Percentiles rank a stretch among this genome's conserved stretches.
phyloP scores from a whole-genome alignment of 441 rosid genomes.

The Flueggea neowawraea region DNA sequence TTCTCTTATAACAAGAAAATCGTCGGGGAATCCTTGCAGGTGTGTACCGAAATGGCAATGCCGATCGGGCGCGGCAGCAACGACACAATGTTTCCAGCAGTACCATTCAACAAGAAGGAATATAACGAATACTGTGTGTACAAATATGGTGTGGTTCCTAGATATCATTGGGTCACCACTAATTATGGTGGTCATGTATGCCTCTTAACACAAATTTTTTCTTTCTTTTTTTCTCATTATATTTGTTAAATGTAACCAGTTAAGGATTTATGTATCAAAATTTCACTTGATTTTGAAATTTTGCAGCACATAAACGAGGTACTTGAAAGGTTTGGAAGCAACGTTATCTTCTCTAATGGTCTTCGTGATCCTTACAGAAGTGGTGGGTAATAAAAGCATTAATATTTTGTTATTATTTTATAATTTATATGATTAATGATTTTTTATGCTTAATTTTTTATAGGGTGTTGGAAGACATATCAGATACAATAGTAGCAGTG shows the following conservation, averaged over 20 bases:
- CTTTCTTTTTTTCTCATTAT: not conserved
- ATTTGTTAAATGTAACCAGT: too few relatives aligned
- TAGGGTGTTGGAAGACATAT: too few relatives aligned
- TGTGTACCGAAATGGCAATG: constrained; percentile 27
- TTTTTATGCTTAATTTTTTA: not conserved
- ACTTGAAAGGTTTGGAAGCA: constrained; percentile 27
- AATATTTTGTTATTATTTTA: not conserved
- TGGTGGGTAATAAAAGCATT: constrained; percentile 21
- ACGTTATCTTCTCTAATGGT: constrained; percentile 39
- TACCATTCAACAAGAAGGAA: not conserved
- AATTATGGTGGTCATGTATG: constrained; percentile 26
- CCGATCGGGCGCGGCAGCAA: constrained; percentile 17
- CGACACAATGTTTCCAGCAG: constrained; percentile 19
- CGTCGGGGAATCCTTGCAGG: constrained; percentile 1
- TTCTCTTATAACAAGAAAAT: too few relatives aligned
- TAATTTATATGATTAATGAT: not conserved
- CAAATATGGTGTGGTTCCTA: constrained; percentile 14
- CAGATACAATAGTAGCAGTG: too few relatives aligned
- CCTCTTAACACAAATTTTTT: not conserved
- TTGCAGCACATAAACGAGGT: constrained; percentile 21
- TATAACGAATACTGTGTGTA: constrained; percentile 1
- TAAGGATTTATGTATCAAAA: too few relatives aligned
- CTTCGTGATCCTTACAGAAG: constrained; percentile 30
- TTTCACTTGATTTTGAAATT: not conserved
- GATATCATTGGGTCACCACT: constrained; percentile 30